Evolutionary conservation across 257 asterid genomes (phyloP).

Genomic region (Ehretia macrophylla): DNA sequence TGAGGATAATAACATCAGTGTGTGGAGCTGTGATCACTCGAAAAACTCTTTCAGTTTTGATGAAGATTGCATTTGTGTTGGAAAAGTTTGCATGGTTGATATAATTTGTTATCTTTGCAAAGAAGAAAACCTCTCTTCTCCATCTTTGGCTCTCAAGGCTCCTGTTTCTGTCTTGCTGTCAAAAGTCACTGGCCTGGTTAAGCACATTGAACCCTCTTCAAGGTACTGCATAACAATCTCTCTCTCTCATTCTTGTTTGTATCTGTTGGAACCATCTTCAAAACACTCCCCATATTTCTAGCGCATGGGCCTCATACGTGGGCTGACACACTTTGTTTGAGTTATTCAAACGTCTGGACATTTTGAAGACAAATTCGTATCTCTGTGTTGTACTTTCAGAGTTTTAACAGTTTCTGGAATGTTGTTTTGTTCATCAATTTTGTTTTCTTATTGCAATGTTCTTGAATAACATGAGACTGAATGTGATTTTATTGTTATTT

Average conservation of each 20-base stretch:
- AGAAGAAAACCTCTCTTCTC: constrained; percentile 52
- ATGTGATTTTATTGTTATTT: no score
- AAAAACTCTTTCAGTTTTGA: constrained; percentile 2
- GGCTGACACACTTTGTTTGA: no score
- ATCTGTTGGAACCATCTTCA: no score
- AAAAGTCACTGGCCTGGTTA: constrained; percentile 30
- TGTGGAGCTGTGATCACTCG: constrained; percentile 66
- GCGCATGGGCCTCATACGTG: no score
- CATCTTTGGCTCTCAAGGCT: constrained; percentile 48
- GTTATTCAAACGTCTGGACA: no score
- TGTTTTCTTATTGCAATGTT: no score
- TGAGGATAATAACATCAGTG: constrained; percentile 42
- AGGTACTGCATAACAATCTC: constrained; percentile 32
- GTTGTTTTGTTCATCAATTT: constrained; percentile 11
- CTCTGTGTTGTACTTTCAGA: constrained; percentile 52
- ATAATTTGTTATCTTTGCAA: constrained; percentile 63
- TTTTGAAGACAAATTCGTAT: constrained; percentile 45
- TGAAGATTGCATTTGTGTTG: constrained; percentile 52
- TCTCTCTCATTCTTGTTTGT: no score
- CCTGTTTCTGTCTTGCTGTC: constrained; percentile 60
- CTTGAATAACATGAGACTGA: no score
- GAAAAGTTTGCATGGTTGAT: constrained; percentile 80
- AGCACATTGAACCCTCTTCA: constrained; percentile 57
- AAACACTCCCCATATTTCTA: no score
- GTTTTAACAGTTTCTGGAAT: constrained; percentile 51